Evolutionary conservation across 805 yeast genomes (phyloP).

Genomic region (Teunomyces funiuensis): DNA sequence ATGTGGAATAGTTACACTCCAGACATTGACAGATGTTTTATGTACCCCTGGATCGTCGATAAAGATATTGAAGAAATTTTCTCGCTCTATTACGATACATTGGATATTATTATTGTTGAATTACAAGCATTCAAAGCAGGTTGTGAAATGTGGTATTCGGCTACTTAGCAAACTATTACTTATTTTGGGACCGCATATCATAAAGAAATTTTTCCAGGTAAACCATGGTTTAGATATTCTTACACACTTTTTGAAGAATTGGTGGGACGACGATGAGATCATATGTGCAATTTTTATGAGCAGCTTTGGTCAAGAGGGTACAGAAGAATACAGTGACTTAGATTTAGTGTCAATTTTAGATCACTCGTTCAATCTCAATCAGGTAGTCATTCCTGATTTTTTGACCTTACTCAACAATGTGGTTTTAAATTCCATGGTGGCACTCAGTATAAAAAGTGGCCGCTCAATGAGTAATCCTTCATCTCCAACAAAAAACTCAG

Average conservation of each 20-base stretch:
- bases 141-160: constrained; percentile 39
- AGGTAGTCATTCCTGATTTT: constrained; percentile 47
- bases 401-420: constrained; percentile 33
- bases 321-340: background rate
- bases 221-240: constrained; percentile 53
- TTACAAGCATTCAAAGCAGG: constrained; percentile 30
- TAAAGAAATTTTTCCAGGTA: constrained; percentile 46
- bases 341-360: constrained; percentile 5
- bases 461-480: constrained; percentile 33
- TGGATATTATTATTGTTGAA: constrained; percentile 61
- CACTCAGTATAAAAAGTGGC: constrained; percentile 29
- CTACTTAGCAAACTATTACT: constrained; percentile 52
- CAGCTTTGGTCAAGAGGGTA: constrained; percentile 42
- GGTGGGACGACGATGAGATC: constrained; percentile 51
- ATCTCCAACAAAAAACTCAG: constrained; percentile 22
- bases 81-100: constrained; percentile 59
- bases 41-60: constrained; percentile 41
- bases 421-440: constrained; percentile 33
- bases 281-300: constrained; percentile 43
- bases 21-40: constrained; percentile 35
- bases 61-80: constrained; percentile 43
- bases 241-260: constrained; percentile 42
- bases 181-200: constrained; percentile 45
- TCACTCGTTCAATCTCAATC: constrained; percentile 9
- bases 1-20: constrained; percentile 32